Evolutionary conservation across 495 filamentous ascomycete genomes (phyloP).

Genomic region (Neurospora tetrasperma): DNA sequence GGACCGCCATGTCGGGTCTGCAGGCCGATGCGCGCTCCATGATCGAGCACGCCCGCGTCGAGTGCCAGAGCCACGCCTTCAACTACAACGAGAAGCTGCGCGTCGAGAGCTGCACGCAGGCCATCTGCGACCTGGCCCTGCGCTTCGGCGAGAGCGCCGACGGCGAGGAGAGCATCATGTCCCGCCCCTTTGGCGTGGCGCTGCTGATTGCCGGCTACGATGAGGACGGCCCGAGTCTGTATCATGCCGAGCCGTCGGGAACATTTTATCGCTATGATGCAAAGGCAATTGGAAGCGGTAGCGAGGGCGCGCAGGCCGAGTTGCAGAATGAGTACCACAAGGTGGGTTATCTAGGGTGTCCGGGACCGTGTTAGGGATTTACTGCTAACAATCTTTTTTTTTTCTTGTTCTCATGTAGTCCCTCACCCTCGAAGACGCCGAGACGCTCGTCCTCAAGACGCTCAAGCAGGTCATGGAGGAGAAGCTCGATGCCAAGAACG

Average conservation of each 20-base stretch:
- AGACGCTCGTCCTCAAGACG: conserved; percentile 92
- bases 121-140: conserved; percentile 93
- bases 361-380: no score
- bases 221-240: conserved; percentile 94
- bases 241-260: conserved; percentile 93
- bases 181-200: conserved; percentile 90
- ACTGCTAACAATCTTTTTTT: no score
- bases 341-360: conserved; percentile 19
- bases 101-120: conserved; percentile 96
- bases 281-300: conserved; percentile 94
- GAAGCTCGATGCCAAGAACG: conserved; percentile 97
- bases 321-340: conserved; percentile 98
- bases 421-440: conserved; percentile 83
- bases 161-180: conserved; percentile 98
- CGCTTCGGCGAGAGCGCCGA: conserved; percentile 96
- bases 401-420: conserved; percentile 29
- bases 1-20: conserved; percentile 94
- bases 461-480: conserved; percentile 99
- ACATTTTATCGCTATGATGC: conserved; percentile 99
- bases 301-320: conserved; percentile 93
- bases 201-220: conserved; percentile 94
- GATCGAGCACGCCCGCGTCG: conserved; percentile 95
- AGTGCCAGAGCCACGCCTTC: conserved; percentile 92
- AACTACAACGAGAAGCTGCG: conserved; percentile 90
- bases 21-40: conserved; percentile 94